Evolutionary conservation across 2,329 filamentous ascomycete genomes (phyloP).

Genomic region (Diplocarpon rosae): DNA sequence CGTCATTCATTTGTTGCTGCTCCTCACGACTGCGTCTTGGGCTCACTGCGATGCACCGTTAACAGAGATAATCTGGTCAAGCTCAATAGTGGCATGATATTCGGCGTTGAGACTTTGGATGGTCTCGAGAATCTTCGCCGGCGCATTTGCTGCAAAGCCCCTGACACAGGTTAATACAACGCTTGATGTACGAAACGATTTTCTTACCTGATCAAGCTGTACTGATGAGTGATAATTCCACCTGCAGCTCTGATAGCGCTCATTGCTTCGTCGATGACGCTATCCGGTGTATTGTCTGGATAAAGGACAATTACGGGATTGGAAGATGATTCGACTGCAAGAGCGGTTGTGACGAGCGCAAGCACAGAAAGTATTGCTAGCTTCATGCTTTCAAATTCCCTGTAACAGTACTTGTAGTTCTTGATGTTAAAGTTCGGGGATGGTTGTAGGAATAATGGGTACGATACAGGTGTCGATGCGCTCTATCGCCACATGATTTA

Average conservation of each 20-base stretch:
- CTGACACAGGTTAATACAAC: slow-evolving; percentile 32
- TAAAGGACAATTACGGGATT: slow-evolving; percentile 75
- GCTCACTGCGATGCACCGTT: neutral
- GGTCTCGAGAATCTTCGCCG: slow-evolving; percentile 55
- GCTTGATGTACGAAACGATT: neutral
- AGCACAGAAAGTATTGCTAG: slow-evolving; percentile 43
- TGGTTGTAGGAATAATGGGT: neutral
- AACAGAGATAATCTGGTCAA: slow-evolving; percentile 53
- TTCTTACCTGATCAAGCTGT: slow-evolving; percentile 54
- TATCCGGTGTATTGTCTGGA: slow-evolving; percentile 52
- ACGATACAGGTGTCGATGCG: neutral
- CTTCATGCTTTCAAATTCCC: slow-evolving; percentile 43
- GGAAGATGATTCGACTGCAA: slow-evolving; percentile 43
- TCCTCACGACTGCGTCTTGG: neutral
- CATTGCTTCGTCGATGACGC: slow-evolving; percentile 60
- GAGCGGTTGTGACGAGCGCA: slow-evolving; percentile 46
- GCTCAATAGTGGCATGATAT: slow-evolving; percentile 60
- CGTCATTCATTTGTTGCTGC: neutral
- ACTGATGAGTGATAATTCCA: slow-evolving; percentile 70
- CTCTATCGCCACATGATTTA: neutral
- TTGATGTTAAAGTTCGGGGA: too few species aligned
- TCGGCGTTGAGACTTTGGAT: slow-evolving; percentile 51
- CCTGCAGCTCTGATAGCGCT: slow-evolving; percentile 57
- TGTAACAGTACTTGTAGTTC: too few species aligned
- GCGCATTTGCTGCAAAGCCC: slow-evolving; percentile 67